Evolutionary conservation across 306 rosid genomes (phyloP), one percentile per base, ranked within the genome.

Genomic region (Trichosanthes cucumerina): DNA sequence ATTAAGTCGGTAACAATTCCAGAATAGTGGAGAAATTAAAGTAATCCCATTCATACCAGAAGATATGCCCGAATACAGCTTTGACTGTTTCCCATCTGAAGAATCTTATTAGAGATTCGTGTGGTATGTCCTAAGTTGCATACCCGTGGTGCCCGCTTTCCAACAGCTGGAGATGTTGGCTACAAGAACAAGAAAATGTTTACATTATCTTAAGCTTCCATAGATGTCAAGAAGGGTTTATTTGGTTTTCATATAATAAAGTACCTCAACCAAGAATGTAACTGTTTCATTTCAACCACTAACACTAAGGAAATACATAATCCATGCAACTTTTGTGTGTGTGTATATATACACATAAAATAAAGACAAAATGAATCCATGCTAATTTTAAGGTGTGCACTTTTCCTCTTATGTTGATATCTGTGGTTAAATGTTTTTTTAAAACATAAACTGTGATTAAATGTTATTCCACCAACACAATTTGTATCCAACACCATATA

Each of bases 111-210:
- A 80, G 89, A 86, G 80, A 91, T 81, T 58, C 91, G 87, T 33
- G 97, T 91, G 47, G 91, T 89, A 82, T 96, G 98, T 34, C 99
- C 99, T 73, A 93, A 81, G 86, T 96, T 91, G 81, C 99, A 97
- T 7, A 80, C 89, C 79, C 94, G 93, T 59, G 96, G 93, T 12
- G 91, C 87, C 76, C 12, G 86, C 81, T 87, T 91, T 26, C 96
- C 96, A 75, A 81, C 43, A 56, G 97, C 88, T 74, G 89, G 87
- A 71, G 83, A 34, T 4, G 99, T 93, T 84, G 96, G 92, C 99
- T 96, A 85, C 89, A 88, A 80, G 63, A 78, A 36, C 83, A 87
- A 76, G 69, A 62, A 70, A 84, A 52, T 34, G 11, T 71, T 52
- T 19, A 31, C 54, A 52, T 54, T 50, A 81, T 78, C 84, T 72